phyloP scores from a whole-genome alignment of 768 basidiomycete species.

The Mycena alexandri region DNA sequence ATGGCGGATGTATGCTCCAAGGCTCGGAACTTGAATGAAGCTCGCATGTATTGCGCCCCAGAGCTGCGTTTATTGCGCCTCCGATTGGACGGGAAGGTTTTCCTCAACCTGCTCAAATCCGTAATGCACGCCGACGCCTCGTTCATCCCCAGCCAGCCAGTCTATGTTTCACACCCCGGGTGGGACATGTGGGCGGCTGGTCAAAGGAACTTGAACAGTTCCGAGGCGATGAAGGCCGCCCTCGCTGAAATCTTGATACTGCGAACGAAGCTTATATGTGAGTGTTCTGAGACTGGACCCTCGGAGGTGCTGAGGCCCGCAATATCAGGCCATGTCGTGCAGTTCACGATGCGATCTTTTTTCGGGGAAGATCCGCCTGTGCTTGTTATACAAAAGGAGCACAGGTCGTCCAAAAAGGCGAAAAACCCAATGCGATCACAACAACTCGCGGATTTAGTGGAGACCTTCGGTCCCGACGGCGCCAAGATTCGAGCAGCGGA shows the following conservation, averaged over 20 bases:
- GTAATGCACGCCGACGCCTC: constrained; percentile 21
- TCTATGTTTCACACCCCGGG: constrained; percentile 5
- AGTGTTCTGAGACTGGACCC: background rate
- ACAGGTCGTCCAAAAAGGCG: background rate
- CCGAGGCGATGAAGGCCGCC: constrained; percentile 8
- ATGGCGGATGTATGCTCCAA: constrained; percentile 26
- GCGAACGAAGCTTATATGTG: constrained; percentile 30
- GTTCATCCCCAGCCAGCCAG: constrained; percentile 19
- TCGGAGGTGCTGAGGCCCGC: background rate
- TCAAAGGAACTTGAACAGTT: background rate
- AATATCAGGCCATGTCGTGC: constrained; percentile 8
- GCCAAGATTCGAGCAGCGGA: background rate
- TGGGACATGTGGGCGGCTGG: constrained; percentile 19
- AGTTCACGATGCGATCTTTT: constrained; percentile 28
- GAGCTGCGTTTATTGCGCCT: constrained; percentile 22
- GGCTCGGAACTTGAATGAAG: constrained; percentile 21
- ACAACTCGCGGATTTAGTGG: background rate
- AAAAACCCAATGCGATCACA: background rate
- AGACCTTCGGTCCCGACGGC: constrained; percentile 1
- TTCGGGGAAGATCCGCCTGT: constrained; percentile 8
- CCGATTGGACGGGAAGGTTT: constrained; percentile 24
- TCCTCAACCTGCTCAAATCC: constrained; percentile 22
- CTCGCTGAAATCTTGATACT: constrained; percentile 16
- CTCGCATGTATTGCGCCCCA: constrained; percentile 12
- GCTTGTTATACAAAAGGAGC: constrained; percentile 17